phyloP scores from a whole-genome alignment of 2,329 filamentous ascomycete species.

The Ceratocystis albifundus region DNA sequence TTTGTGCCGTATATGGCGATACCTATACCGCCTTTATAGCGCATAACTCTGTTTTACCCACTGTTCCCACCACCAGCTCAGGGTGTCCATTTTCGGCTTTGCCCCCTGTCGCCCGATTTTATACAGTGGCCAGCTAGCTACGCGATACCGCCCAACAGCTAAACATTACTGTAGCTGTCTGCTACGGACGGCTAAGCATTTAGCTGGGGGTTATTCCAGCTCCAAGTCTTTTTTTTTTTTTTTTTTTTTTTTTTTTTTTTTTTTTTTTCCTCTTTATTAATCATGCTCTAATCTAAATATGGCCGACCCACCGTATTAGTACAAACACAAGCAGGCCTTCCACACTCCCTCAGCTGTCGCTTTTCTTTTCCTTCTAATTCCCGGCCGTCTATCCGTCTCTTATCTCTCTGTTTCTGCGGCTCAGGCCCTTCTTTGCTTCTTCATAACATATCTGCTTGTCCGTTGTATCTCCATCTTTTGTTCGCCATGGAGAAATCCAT shows the following conservation, averaged over 20 bases:
- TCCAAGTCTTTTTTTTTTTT: slow-evolving; percentile 13
- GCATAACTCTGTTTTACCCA: too few relatives aligned
- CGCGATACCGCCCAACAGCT: slow-evolving; percentile 3
- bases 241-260: slow-evolving; percentile 16
- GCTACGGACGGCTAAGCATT: background rate
- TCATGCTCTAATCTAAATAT: slow-evolving; percentile 7
- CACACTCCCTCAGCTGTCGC: slow-evolving; percentile 8
- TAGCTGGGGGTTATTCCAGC: background rate
- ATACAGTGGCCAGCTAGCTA: background rate
- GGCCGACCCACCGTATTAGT: slow-evolving; percentile 5
- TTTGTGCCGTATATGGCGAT: too few relatives aligned
- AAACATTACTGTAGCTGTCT: background rate
- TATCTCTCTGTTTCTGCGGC: background rate
- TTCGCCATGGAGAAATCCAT: slow-evolving; percentile 22
- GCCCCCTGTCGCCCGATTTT: background rate
- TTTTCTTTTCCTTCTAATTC: slow-evolving; percentile 12
- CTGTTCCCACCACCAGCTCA: too few relatives aligned
- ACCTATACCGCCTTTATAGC: too few relatives aligned
- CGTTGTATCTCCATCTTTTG: background rate
- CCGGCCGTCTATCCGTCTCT: background rate
- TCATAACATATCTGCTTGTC: background rate
- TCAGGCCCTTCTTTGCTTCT: background rate
- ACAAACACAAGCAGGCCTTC: slow-evolving; percentile 10
- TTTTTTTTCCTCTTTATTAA: slow-evolving; percentile 16
- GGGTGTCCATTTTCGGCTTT: too few relatives aligned